Conservation (phyloP, 352 stramenopile species). For the Phytopythium litorale region DNA sequence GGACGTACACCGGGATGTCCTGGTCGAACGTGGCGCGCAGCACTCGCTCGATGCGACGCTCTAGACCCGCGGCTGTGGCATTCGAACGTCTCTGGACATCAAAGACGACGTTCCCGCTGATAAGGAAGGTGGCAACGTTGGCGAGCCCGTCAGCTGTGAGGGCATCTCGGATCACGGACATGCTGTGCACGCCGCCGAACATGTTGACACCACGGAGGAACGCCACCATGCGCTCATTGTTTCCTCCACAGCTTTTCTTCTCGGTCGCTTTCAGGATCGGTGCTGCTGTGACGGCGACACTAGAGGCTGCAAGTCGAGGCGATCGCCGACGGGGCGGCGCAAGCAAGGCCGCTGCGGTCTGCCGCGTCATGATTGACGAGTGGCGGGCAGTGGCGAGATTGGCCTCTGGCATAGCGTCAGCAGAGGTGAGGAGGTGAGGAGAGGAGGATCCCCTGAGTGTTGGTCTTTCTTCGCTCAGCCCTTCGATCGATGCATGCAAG, state of each 20-base stretch:
- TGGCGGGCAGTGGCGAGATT: not conserved
- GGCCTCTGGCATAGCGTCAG: too few relatives aligned
- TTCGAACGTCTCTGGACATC: not conserved
- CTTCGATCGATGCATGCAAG: too few relatives aligned
- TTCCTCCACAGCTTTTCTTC: not conserved
- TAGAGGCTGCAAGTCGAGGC: not conserved
- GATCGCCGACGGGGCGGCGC: not conserved
- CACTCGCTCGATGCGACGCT: conserved; percentile 16
- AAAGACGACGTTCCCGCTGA: conserved; percentile 26
- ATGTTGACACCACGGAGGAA: conserved; percentile 29
- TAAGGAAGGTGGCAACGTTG: conserved; percentile 22
- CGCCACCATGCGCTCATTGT: conserved; percentile 9
- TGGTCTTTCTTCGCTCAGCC: not conserved
- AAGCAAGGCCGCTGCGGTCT: not conserved
- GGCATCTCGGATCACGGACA: conserved; percentile 19
- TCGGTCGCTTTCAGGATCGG: not conserved
- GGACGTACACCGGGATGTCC: conserved; percentile 18
- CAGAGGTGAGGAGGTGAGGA: not conserved
- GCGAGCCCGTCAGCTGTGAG: conserved; percentile 10
- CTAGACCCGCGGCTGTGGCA: conserved; percentile 2
- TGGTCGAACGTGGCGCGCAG: conserved; percentile 16
- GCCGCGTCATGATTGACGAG: not conserved
- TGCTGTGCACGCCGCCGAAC: conserved; percentile 22
- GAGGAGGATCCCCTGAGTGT: not conserved
- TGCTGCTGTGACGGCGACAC: not conserved